Evolutionary conservation across 495 filamentous ascomycete genomes (phyloP).

Genomic region (Hypomontagnella submonticulosa): DNA sequence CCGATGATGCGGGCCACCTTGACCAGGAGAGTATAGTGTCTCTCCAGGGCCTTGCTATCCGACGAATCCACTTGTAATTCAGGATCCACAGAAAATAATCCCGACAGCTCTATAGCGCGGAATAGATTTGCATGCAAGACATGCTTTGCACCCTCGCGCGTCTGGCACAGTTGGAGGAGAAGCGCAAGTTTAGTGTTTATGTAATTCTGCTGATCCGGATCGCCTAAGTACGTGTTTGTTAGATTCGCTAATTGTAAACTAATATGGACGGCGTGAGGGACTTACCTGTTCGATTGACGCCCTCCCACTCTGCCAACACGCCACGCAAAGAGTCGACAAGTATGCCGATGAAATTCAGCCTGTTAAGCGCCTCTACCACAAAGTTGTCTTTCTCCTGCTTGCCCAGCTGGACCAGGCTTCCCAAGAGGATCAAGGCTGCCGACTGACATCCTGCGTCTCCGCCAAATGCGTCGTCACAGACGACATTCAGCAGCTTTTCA

Average conservation of each 20-base stretch:
- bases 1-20: slow-evolving; percentile 85
- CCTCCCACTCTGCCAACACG: slow-evolving; percentile 70
- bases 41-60: slow-evolving; percentile 74
- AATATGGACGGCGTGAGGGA: slow-evolving; percentile 11
- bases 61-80: slow-evolving; percentile 73
- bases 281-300: slow-evolving; percentile 47
- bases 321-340: slow-evolving; percentile 84
- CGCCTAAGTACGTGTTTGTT: slow-evolving; percentile 36
- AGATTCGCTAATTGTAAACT: slow-evolving; percentile 33
- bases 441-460: slow-evolving; percentile 84
- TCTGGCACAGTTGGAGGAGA: slow-evolving; percentile 85
- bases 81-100: slow-evolving; percentile 88
- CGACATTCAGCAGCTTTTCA: slow-evolving; percentile 79
- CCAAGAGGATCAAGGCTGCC: slow-evolving; percentile 78
- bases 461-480: slow-evolving; percentile 93
- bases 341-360: slow-evolving; percentile 88
- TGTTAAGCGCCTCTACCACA: slow-evolving; percentile 80
- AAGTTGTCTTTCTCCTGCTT: slow-evolving; percentile 72
- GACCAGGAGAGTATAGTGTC: slow-evolving; percentile 85
- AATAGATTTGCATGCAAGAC: slow-evolving; percentile 92
- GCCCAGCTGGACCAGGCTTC: slow-evolving; percentile 75
- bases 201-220: slow-evolving; percentile 61
- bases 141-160: slow-evolving; percentile 78
- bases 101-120: slow-evolving; percentile 77
- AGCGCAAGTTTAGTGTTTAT: slow-evolving; percentile 82